Evolutionary conservation across 2,329 filamentous ascomycete genomes (phyloP), one percentile per base, ranked within the genome.

Genomic region (Fusarium sp.): DNA sequence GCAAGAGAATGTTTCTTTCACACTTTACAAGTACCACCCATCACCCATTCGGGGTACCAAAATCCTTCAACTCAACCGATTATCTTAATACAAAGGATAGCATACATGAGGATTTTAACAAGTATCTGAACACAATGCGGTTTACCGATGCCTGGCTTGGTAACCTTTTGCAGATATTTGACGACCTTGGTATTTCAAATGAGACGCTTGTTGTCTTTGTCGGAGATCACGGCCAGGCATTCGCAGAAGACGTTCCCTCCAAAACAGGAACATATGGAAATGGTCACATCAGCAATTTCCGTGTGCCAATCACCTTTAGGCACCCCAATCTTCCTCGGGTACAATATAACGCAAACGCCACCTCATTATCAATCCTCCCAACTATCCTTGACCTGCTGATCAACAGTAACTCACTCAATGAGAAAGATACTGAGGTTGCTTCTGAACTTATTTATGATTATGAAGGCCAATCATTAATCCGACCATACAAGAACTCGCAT

Each of bases 11-110:
- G 41, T 81, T 80, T 56, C 61, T 80, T 13, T 76, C 78, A 7
- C 79, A 81, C 49, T 72, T 81, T 4, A 81, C 79, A 2, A 80
- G 79, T 69, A 80, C 78, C 3, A 77, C 76, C 0, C 79, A 81
- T 47, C 79, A 80, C 47, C 76, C 78, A 0, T 80, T 70, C 70
- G 56, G 61, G 1, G 47, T 68, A 4, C 73, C 73, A 0, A 30
- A 40, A 1, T 42, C 45, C 3, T 74, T 80, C 42, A 55, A 77
- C 1, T 51, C 53, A 12, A 52, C 30, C 1, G 44, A 72, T 4
- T 75, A 71, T 25, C 60, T 75, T 8, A 56, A 61, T 10, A 61
- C 59, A 74, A 20, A 20, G 20, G 20, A 20, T 20, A 20, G 20
- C 20, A 20, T 20, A 20, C 20, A 20, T 20, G 20, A 20, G 6